Percentiles rank a stretch among this genome's conserved stretches.
These are phyloP conservation scores for Rhodotorula kratochvilovae DNA, from an alignment of 768 basidiomycete species.

Conservation along the genomic window DNA sequence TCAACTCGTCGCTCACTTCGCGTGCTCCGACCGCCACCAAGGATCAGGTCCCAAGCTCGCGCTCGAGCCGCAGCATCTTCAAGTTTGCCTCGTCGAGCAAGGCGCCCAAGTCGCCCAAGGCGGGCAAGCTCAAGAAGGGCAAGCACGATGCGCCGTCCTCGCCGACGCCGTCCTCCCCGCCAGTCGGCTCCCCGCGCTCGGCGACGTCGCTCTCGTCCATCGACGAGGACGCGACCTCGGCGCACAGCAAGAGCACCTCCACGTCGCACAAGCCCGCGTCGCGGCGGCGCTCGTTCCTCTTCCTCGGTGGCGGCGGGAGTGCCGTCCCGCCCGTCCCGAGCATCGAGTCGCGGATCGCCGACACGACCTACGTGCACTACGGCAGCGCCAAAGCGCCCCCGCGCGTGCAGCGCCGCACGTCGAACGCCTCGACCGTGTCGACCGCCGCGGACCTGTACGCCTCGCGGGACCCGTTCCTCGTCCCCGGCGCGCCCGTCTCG, in stretches of 20 bases:
- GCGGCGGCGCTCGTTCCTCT: conserved; percentile 9
- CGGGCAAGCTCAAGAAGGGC: conserved; percentile 1
- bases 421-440: conserved; percentile 3
- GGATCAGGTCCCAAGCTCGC: not conserved
- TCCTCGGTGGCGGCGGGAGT: not conserved
- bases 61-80: not conserved
- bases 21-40: not conserved
- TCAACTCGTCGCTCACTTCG: not conserved
- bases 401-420: not conserved
- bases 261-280: not conserved
- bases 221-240: not conserved
- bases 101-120: not conserved
- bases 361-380: conserved; percentile 21
- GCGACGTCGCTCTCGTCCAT: not conserved
- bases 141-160: not conserved
- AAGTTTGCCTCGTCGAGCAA: not conserved
- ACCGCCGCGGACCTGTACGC: conserved; percentile 11
- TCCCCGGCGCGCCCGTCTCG: conserved; percentile 7
- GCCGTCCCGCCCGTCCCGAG: not conserved
- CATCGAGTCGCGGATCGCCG: conserved; percentile 23
- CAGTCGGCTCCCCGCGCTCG: not conserved
- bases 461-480: conserved; percentile 15
- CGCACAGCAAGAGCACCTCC: not conserved
- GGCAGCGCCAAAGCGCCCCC: not conserved
- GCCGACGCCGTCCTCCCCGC: not conserved